phyloP scores from a whole-genome alignment of 768 basidiomycete species.

The Suillus paluster region DNA sequence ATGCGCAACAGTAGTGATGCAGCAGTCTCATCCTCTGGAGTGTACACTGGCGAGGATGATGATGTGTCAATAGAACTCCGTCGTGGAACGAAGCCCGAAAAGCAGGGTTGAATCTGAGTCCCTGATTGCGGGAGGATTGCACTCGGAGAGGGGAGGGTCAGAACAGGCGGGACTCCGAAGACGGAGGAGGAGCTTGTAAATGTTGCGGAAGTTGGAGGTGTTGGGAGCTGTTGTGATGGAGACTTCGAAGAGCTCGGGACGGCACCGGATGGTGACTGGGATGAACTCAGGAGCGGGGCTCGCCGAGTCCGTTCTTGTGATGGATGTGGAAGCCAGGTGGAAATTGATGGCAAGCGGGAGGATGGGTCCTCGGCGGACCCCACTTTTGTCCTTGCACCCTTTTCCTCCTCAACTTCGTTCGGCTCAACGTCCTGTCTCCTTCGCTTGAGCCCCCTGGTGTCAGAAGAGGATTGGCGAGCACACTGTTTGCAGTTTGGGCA shows the following conservation, averaged over 20 bases:
- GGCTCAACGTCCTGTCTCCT: neutral
- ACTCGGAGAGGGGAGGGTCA: slow-evolving; percentile 44
- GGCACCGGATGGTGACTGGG: slow-evolving; percentile 40
- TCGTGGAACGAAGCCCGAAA: slow-evolving; percentile 26
- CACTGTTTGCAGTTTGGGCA: slow-evolving; percentile 24
- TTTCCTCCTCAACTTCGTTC: neutral
- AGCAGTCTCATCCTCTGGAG: slow-evolving; percentile 71
- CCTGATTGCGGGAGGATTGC: slow-evolving; percentile 19
- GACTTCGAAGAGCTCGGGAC: slow-evolving; percentile 19
- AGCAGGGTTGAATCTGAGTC: slow-evolving; percentile 23
- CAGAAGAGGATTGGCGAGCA: slow-evolving; percentile 18
- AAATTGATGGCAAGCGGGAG: slow-evolving; percentile 65
- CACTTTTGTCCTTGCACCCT: neutral
- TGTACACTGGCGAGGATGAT: slow-evolving; percentile 26
- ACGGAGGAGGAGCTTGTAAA: slow-evolving; percentile 45
- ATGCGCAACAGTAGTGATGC: slow-evolving; percentile 72
- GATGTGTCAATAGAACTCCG: slow-evolving; percentile 24
- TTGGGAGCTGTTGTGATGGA: slow-evolving; percentile 46
- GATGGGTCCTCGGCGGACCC: neutral
- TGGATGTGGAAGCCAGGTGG: slow-evolving; percentile 60
- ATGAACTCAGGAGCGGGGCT: slow-evolving; percentile 38
- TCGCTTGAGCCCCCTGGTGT: slow-evolving; percentile 7
- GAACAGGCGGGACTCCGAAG: slow-evolving; percentile 42
- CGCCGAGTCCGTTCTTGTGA: slow-evolving; percentile 19
- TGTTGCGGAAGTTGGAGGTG: slow-evolving; percentile 60